Conservation (phyloP, 192 early-diverging fungal genomes). For the Coemansia sp. region DNA sequence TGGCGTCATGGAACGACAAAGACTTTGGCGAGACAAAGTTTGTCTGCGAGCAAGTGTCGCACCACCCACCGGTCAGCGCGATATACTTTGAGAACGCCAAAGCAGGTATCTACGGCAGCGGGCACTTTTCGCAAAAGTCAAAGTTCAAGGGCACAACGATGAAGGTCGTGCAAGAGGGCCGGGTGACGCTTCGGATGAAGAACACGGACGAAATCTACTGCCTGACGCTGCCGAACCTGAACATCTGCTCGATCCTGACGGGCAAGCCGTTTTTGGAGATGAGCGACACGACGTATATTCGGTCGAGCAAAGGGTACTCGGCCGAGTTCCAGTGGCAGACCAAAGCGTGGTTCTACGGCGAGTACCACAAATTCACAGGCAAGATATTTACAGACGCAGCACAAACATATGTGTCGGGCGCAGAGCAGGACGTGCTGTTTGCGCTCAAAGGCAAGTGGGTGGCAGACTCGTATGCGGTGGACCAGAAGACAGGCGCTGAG, state of each 20-base stretch:
- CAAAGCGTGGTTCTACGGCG: slow-evolving; percentile 77
- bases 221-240: slow-evolving; percentile 70
- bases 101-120: slow-evolving; percentile 60
- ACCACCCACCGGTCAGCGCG: slow-evolving; percentile 73
- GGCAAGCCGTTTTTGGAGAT: slow-evolving; percentile 66
- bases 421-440: slow-evolving; percentile 35
- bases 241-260: slow-evolving; percentile 72
- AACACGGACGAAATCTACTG: slow-evolving; percentile 66
- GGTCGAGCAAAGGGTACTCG: slow-evolving; percentile 54
- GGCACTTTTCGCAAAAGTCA: slow-evolving; percentile 63
- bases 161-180: slow-evolving; percentile 76
- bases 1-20: slow-evolving; percentile 60
- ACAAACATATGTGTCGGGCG: slow-evolving; percentile 19
- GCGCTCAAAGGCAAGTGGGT: slow-evolving; percentile 68
- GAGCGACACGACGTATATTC: slow-evolving; percentile 60
- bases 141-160: slow-evolving; percentile 74
- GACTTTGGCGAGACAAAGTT: slow-evolving; percentile 56
- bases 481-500: slow-evolving; percentile 54
- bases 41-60: slow-evolving; percentile 68
- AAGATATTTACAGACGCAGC: slow-evolving; percentile 44
- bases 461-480: slow-evolving; percentile 60
- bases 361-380: slow-evolving; percentile 75
- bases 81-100: slow-evolving; percentile 64
- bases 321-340: slow-evolving; percentile 71
- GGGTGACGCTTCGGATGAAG: slow-evolving; percentile 64